Conservation (phyloP, 495 filamentous ascomycete genomes). For the Neurospora discreta region DNA sequence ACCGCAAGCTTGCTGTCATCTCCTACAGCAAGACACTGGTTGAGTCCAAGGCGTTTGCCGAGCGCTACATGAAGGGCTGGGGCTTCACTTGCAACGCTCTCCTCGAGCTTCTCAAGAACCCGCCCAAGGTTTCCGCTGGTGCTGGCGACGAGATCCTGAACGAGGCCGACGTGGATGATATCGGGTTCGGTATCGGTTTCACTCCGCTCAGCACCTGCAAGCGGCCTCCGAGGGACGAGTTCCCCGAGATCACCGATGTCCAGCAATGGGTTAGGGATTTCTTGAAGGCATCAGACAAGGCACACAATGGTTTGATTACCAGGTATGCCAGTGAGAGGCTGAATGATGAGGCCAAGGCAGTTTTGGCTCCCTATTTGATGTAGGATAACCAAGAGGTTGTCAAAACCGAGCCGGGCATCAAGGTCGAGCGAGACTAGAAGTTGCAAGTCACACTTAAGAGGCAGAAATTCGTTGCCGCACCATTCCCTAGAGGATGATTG, state of each 20-base stretch:
- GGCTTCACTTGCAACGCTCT: constrained; percentile 73
- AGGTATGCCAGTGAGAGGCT: constrained; percentile 28
- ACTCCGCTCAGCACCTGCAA: constrained; percentile 84
- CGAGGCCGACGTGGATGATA: constrained; percentile 85
- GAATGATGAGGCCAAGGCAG: constrained; percentile 27
- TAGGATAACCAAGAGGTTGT: constrained; percentile 6
- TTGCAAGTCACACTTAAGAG: neutral
- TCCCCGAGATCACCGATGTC: constrained; percentile 70
- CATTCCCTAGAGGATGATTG: neutral
- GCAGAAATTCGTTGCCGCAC: neutral
- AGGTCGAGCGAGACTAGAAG: neutral
- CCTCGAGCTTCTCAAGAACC: constrained; percentile 77
- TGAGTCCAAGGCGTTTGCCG: constrained; percentile 68
- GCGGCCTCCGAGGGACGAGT: constrained; percentile 54
- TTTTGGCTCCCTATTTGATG: constrained; percentile 30
- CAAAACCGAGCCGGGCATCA: neutral
- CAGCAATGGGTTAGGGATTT: constrained; percentile 69
- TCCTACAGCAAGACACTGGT: constrained; percentile 84
- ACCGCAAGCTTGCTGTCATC: constrained; percentile 88
- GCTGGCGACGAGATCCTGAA: constrained; percentile 61
- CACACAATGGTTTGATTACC: constrained; percentile 29
- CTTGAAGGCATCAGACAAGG: constrained; percentile 42
- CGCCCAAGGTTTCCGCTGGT: constrained; percentile 55
- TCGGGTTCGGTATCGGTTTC: constrained; percentile 88
- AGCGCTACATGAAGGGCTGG: constrained; percentile 76